Conservation (phyloP, 2,329 filamentous ascomycete species). For the Penicillium glabrum region DNA sequence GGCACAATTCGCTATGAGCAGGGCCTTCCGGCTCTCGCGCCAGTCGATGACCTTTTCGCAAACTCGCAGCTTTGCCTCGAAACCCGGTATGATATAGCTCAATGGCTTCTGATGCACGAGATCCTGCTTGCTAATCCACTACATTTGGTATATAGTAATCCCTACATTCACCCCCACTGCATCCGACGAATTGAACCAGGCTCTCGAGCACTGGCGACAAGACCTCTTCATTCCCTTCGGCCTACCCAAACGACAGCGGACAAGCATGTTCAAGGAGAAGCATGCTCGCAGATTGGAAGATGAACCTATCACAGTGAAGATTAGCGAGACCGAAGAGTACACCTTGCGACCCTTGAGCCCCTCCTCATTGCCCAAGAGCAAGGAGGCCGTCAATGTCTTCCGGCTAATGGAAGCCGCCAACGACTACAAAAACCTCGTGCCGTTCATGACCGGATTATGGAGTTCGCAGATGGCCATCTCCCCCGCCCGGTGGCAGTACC, state of each 20-base stretch:
- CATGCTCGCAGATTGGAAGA: conserved; percentile 36
- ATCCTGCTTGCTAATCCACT: conserved; percentile 1
- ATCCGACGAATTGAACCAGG: conserved; percentile 41
- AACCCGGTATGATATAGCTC: conserved; percentile 27
- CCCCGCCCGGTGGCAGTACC: conserved; percentile 29
- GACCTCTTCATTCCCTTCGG: conserved; percentile 46
- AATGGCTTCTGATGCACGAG: neutral
- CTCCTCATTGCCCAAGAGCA: conserved; percentile 33
- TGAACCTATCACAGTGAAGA: conserved; percentile 42
- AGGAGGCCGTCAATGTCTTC: conserved; percentile 32
- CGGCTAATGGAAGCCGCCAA: conserved; percentile 37
- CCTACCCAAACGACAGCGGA: conserved; percentile 37
- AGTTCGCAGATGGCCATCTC: conserved; percentile 29
- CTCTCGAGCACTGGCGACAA: conserved; percentile 43
- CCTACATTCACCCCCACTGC: conserved; percentile 41
- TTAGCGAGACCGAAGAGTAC: conserved; percentile 41
- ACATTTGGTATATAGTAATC: conserved; percentile 21
- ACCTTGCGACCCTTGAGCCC: conserved; percentile 38
- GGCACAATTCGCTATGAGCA: conserved; percentile 40
- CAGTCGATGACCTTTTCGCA: conserved; percentile 34
- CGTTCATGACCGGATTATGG: conserved; percentile 41
- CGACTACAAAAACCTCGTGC: conserved; percentile 43
- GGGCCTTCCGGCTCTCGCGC: conserved; percentile 38
- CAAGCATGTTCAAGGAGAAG: conserved; percentile 40
- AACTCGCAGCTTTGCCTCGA: conserved; percentile 29